These are phyloP conservation scores for Pisolithus marmoratus DNA, from an alignment of 768 basidiomycete species.

Conservation along the genomic window DNA sequence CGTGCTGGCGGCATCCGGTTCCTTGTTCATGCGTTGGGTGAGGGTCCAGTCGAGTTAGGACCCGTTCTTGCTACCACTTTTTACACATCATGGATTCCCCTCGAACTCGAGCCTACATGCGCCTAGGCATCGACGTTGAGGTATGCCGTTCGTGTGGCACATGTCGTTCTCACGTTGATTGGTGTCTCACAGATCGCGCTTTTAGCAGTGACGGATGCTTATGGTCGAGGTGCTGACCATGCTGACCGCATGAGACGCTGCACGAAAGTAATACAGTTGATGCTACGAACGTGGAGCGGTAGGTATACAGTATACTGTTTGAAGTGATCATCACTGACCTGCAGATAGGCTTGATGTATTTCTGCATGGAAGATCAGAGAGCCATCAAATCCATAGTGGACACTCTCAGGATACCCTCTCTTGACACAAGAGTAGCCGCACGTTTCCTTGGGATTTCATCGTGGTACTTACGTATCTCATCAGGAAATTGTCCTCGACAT, in stretches of 20 bases:
- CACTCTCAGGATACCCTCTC: constrained; percentile 81
- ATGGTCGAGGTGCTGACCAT: constrained; percentile 76
- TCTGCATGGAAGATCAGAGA: constrained; percentile 84
- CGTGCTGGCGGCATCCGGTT: constrained; percentile 81
- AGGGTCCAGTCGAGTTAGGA: constrained; percentile 80
- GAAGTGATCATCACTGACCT: constrained; percentile 5
- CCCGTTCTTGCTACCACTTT: constrained; percentile 77
- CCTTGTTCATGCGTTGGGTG: constrained; percentile 81
- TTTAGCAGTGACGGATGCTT: constrained; percentile 87
- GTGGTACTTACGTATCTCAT: constrained; percentile 8
- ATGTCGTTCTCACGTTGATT: not conserved
- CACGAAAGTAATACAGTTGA: constrained; percentile 70
- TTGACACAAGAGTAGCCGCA: constrained; percentile 65
- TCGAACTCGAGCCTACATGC: constrained; percentile 67
- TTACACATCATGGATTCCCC: constrained; percentile 84
- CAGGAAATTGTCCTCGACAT: constrained; percentile 92
- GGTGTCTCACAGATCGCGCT: constrained; percentile 59
- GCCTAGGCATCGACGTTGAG: constrained; percentile 85
- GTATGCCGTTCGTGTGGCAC: constrained; percentile 34
- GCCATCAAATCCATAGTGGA: constrained; percentile 83
- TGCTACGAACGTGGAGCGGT: constrained; percentile 95
- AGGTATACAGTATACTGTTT: constrained; percentile 20
- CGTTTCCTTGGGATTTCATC: not conserved
- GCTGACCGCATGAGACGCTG: constrained; percentile 75
- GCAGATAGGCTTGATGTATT: constrained; percentile 76